phyloP scores from a whole-genome alignment of 495 filamentous ascomycete genomes.

The Penicillium fimorum region DNA sequence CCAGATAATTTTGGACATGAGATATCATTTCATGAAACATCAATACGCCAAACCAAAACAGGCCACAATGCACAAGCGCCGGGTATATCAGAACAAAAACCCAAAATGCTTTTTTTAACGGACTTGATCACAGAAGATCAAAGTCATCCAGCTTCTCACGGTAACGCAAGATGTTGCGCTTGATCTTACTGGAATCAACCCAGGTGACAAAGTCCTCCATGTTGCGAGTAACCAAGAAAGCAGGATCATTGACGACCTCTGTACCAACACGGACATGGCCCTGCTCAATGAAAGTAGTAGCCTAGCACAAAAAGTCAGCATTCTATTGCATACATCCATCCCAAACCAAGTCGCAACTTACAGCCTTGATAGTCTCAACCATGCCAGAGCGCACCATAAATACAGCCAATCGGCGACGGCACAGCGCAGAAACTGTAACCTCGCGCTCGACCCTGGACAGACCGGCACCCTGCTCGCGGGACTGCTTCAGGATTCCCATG shows the following conservation, averaged over 20 bases:
- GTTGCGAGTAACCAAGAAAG: conserved; percentile 55
- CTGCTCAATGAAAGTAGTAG: conserved; percentile 87
- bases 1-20: background rate
- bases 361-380: conserved; percentile 78
- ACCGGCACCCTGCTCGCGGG: conserved; percentile 52
- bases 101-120: conserved; percentile 23
- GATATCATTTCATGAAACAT: conserved; percentile 10
- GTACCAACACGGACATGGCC: conserved; percentile 93
- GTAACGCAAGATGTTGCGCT: conserved; percentile 89
- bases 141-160: conserved; percentile 95
- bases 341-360: conserved; percentile 25
- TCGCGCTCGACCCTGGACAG: conserved; percentile 82
- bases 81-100: conserved; percentile 31
- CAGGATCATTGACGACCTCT: conserved; percentile 83
- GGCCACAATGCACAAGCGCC: conserved; percentile 26
- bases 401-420: conserved; percentile 74
- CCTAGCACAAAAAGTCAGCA: conserved; percentile 29
- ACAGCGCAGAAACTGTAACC: conserved; percentile 82
- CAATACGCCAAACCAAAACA: conserved; percentile 19
- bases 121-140: conserved; percentile 65
- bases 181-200: conserved; percentile 96
- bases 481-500: conserved; percentile 79
- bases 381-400: conserved; percentile 86
- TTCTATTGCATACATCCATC: background rate
- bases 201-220: conserved; percentile 98